Base-by-base conservation (phyloP, 306 rosid species). In the Oxytropis ochrocephala region DNA sequence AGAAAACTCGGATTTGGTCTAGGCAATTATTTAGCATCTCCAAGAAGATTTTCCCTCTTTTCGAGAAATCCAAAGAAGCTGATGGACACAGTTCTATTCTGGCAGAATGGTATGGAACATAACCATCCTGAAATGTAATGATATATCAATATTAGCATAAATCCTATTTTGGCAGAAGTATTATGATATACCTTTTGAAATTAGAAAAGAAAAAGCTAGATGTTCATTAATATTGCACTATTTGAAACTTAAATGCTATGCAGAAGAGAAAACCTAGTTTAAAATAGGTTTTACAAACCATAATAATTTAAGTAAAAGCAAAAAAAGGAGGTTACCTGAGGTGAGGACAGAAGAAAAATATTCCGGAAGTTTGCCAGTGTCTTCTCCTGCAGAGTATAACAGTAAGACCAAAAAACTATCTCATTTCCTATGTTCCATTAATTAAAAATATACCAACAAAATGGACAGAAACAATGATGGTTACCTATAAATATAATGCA, bases 21-120 rank as follows among this genome's bases (percentile, higher is more conserved):
- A 94, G 69, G 80, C 95, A 91, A 83, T 91, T 80, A 63, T 87
- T 94, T 71, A 94, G 80, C 97, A 94, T 94, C 75, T 94, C 91
- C 57, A 79, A 48, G 82, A 91, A 94, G 58, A 88, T 65, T 70
- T 88, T 88, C n/a, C 92, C 91, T 70, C 84, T 89, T 63, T 65
- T 87, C 5, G 99, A 91, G 78, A 63, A 65, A 79, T 94, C 99
- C 41, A 49, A 50, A 53, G 88, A 81, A 78, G 96, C 97, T 52
- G 95, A 89, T 64, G 83, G 89, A 73, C 97, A 91, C 57, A 62
- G 52, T 79, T 94, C 99, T 43, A 94, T 84, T 79, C 99, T 87
- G 19, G 99, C 99, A 14, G 99, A 94, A 81, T 94, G 99, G 53
- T 94, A 94, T 3, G 99, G 99, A 36, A 94, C 97, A 75, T 94